Evolutionary conservation across 371 early-diverging fungal genomes (phyloP), one percentile per base, ranked within the genome.

Genomic region (Parasitella parasitica): DNA sequence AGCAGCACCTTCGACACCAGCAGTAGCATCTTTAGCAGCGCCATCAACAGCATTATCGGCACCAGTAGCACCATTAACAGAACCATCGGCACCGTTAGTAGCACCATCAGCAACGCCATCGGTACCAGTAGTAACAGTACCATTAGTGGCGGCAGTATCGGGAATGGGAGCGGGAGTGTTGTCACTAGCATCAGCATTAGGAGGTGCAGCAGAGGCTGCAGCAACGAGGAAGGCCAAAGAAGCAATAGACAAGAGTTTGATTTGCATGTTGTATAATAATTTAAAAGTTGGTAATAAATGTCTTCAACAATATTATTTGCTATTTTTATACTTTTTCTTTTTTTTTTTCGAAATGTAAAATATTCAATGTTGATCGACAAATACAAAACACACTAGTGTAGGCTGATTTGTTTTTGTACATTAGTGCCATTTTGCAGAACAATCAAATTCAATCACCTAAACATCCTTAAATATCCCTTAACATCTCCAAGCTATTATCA

Each of bases 161-260:
- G n/a, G n/a, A n/a, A n/a, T n/a, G n/a, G n/a, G n/a, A n/a, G n/a
- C n/a, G n/a, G n/a, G n/a, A n/a, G n/a, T n/a, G n/a, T n/a, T n/a
- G n/a, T n/a, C n/a, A n/a, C n/a, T n/a, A n/a, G n/a, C n/a, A n/a
- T n/a, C n/a, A n/a, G 30, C 30, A 30, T 8, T 30, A 3, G 18
- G 15, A 41, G 56, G 35, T 27, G 56, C 59, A 26, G 46, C 61
- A 24, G 37, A 60, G 34, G n/a, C 56, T 22, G 55, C 27, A 38
- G 57, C 36, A 13, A 48, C 24, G 48, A 48, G 27, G 15, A 22
- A 12, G 12, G 48, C 27, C 24, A 48, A 27, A 26, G 15, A 9
- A 27, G 27, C 48, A 48, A 27, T 4, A 8, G 48, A 26, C 12
- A 48, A 27, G 48, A 48, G 27, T 26, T 48, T 48, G 48, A 48